Conservation (phyloP, 2,329 filamentous ascomycete genomes). For the Trichoderma arundinaceum region DNA sequence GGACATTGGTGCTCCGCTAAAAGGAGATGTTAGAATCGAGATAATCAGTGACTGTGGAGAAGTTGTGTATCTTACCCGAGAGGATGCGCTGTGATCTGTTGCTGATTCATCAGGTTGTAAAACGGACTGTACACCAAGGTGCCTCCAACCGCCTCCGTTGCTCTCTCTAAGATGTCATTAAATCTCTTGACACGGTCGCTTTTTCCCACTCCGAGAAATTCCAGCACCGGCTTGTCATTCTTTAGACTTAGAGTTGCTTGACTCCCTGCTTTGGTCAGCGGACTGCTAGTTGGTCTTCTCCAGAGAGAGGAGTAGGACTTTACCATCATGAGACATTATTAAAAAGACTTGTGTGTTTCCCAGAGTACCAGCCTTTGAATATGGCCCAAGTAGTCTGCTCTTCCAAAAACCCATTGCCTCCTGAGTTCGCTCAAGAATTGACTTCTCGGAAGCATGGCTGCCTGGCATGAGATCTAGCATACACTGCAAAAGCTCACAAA, state of each 20-base stretch:
- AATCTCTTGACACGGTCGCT: slow-evolving; percentile 61
- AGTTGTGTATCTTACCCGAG: slow-evolving; percentile 51
- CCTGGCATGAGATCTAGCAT: slow-evolving; percentile 60
- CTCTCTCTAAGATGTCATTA: slow-evolving; percentile 57
- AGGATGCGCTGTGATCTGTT: slow-evolving; percentile 69
- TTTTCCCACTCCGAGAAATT: slow-evolving; percentile 64
- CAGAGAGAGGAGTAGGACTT: slow-evolving; percentile 29
- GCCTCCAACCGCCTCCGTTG: slow-evolving; percentile 64
- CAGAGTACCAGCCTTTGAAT: slow-evolving; percentile 60
- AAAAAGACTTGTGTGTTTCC: slow-evolving; percentile 68
- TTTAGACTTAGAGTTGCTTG: slow-evolving; percentile 65
- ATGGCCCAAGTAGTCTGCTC: slow-evolving; percentile 64
- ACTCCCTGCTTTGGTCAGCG: slow-evolving; percentile 48
- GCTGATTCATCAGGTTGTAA: slow-evolving; percentile 59
- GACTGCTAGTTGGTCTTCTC: not conserved
- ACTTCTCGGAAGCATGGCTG: slow-evolving; percentile 9
- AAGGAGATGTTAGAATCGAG: not conserved
- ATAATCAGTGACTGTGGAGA: not conserved
- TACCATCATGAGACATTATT: slow-evolving; percentile 69
- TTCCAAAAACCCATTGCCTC: slow-evolving; percentile 41
- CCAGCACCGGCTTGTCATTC: slow-evolving; percentile 63
- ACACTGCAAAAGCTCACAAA: slow-evolving; percentile 61
- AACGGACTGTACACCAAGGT: slow-evolving; percentile 65
- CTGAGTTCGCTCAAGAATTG: slow-evolving; percentile 15
- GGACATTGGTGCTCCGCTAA: slow-evolving; percentile 67